Conservation (phyloP, 352 stramenopile genomes). For the Phytophthora macrochlamydospora region DNA sequence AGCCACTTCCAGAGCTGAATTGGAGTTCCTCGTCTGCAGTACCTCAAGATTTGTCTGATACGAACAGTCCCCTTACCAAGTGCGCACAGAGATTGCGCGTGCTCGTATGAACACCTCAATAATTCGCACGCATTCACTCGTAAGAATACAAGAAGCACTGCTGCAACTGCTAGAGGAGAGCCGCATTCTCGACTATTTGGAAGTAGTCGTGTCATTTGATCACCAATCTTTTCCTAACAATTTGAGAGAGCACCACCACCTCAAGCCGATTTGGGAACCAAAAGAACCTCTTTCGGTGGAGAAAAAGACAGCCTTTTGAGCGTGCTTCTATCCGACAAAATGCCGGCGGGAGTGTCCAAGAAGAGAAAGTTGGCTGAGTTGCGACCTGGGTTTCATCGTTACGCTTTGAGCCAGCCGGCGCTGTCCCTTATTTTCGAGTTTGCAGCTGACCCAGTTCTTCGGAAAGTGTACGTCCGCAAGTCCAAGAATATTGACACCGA, state of each 20-base stretch:
- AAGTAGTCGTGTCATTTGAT: neutral
- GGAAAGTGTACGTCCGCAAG: too few relatives aligned
- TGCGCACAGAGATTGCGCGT: neutral
- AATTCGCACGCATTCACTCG: neutral
- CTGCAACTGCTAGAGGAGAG: neutral
- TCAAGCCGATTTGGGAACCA: neutral
- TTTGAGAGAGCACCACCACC: neutral
- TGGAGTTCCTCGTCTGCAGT: too few relatives aligned
- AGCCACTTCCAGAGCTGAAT: too few relatives aligned
- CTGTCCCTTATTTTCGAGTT: too few relatives aligned
- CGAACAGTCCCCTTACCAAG: too few relatives aligned
- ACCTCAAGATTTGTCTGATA: too few relatives aligned
- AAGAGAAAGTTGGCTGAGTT: neutral
- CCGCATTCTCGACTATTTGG: neutral
- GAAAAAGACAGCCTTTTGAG: neutral
- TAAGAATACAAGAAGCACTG: neutral
- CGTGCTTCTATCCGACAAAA: neutral
- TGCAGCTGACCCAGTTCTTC: too few relatives aligned
- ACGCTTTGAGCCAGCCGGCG: too few relatives aligned
- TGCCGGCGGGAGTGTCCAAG: neutral
- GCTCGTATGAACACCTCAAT: neutral
- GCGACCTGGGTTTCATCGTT: neutral
- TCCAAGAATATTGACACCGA: too few relatives aligned
- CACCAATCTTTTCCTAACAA: neutral
- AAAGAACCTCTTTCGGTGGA: neutral